These are phyloP conservation scores for Zoysia matrella DNA, from an alignment of 202 grass and related monocot species.

Conservation along the genomic window DNA sequence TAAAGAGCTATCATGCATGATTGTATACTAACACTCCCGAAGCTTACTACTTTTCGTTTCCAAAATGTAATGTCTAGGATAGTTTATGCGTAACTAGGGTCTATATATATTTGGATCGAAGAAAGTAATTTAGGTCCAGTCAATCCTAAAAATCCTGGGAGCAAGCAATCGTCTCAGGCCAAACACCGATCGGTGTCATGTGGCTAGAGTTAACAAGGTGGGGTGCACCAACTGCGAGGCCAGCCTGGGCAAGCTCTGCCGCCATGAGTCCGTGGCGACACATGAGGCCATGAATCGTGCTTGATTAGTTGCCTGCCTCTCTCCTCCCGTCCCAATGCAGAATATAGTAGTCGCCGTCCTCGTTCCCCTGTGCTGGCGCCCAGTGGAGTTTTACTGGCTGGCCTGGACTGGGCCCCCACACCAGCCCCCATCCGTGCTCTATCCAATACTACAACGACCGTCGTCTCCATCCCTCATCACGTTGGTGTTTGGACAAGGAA, in stretches of 20 bases:
- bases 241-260: conserved; percentile 55
- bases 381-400: conserved; percentile 37
- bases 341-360: conserved; percentile 42
- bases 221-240: conserved; percentile 37
- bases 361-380: conserved; percentile 57
- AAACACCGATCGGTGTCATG: not conserved
- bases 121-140: not conserved
- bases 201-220: not conserved
- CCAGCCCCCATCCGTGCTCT: not conserved
- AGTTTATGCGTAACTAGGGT: not conserved
- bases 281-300: conserved; percentile 26
- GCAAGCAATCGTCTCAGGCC: not conserved
- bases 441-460: not conserved
- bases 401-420: conserved; percentile 45
- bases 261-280: conserved; percentile 14
- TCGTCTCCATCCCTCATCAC: not conserved
- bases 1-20: not conserved
- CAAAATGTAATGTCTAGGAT: too few relatives aligned
- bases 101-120: not conserved
- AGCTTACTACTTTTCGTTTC: not conserved
- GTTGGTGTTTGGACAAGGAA: not conserved
- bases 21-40: not conserved
- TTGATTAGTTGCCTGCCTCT: conserved; percentile 23
- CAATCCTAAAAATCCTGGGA: not conserved
- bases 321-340: conserved; percentile 44